Percentiles rank a stretch among this genome's conserved stretches.
phyloP scores from a whole-genome alignment of 169 alveolate species.

The Plasmodium ovale region DNA sequence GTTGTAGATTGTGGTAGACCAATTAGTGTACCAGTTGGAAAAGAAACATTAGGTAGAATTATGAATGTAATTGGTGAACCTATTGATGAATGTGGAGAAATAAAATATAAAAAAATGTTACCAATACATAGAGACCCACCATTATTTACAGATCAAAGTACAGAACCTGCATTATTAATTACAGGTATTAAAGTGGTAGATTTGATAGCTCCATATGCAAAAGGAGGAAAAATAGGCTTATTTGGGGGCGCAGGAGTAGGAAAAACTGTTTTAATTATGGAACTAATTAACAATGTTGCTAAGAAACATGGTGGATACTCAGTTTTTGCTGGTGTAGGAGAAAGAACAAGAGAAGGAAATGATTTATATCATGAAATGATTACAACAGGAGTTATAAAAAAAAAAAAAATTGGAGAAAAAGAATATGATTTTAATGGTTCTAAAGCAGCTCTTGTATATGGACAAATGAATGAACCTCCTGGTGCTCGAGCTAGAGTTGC shows the following conservation, averaged over 20 bases:
- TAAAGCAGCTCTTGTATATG: constrained; percentile 98
- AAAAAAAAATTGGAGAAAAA: constrained; percentile 82
- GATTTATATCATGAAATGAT: constrained; percentile 98
- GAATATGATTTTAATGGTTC: constrained; percentile 91
- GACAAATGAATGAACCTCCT: constrained; percentile 99
- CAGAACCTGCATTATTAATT: constrained; percentile 93
- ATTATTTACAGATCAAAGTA: constrained; percentile 93
- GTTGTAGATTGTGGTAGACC: constrained; percentile 96
- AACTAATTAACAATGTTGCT: constrained; percentile 97
- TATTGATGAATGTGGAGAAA: constrained; percentile 97
- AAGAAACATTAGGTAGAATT: constrained; percentile 94
- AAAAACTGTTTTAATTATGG: constrained; percentile 98
- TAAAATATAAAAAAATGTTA: constrained; percentile 85
- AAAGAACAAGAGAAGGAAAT: constrained; percentile 98
- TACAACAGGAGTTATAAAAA: constrained; percentile 89
- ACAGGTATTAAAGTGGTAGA: constrained; percentile 97
- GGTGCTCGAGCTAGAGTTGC: constrained; percentile 99
- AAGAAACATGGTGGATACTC: constrained; percentile 98
- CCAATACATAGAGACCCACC: constrained; percentile 98
- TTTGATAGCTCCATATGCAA: constrained; percentile 97
- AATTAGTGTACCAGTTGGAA: constrained; percentile 94
- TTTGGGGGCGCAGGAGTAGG: constrained; percentile 99
- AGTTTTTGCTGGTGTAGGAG: constrained; percentile 99
- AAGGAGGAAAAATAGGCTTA: constrained; percentile 99
- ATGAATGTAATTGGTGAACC: constrained; percentile 99